Percentiles rank a stretch among this genome's conserved stretches.
Conservation (phyloP, 2,329 filamentous ascomycete species). For the Metarhizium brunneum region DNA sequence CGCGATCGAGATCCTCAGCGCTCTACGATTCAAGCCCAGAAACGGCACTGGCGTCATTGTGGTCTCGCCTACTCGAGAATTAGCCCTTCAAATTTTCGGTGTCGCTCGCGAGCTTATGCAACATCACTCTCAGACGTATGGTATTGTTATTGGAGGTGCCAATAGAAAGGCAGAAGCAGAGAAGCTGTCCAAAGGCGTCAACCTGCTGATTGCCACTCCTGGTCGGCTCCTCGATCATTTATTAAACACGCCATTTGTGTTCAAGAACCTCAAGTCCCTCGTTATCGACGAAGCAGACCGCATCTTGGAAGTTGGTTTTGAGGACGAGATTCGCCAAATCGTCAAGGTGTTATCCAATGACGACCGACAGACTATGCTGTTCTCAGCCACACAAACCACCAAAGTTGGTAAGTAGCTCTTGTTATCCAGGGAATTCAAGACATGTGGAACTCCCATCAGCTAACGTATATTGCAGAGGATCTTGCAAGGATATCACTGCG, state of each 20-base stretch:
- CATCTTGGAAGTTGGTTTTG: constrained; percentile 94
- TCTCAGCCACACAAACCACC: constrained; percentile 95
- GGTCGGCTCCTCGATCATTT: constrained; percentile 89
- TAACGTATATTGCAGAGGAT: constrained; percentile 49
- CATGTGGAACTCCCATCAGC: neutral
- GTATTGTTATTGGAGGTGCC: constrained; percentile 92
- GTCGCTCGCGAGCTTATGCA: constrained; percentile 90
- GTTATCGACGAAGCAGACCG: constrained; percentile 96
- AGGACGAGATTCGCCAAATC: constrained; percentile 96
- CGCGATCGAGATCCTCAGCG: constrained; percentile 83
- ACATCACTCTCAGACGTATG: constrained; percentile 87
- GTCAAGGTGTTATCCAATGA: constrained; percentile 87
- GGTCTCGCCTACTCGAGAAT: constrained; percentile 84
- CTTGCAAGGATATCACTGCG: constrained; percentile 87
- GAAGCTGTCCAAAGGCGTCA: constrained; percentile 90
- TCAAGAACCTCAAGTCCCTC: constrained; percentile 86
- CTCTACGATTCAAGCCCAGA: constrained; percentile 86
- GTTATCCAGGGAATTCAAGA: neutral
- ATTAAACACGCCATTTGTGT: constrained; percentile 83
- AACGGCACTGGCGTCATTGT: constrained; percentile 91
- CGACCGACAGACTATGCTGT: constrained; percentile 91
- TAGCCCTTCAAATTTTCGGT: constrained; percentile 92
- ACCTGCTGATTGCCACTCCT: constrained; percentile 87
- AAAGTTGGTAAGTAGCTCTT: constrained; percentile 52
- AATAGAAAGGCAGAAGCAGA: constrained; percentile 86